Evolutionary conservation across 306 rosid genomes (phyloP).

Genomic region (Castanopsis chinensis): DNA sequence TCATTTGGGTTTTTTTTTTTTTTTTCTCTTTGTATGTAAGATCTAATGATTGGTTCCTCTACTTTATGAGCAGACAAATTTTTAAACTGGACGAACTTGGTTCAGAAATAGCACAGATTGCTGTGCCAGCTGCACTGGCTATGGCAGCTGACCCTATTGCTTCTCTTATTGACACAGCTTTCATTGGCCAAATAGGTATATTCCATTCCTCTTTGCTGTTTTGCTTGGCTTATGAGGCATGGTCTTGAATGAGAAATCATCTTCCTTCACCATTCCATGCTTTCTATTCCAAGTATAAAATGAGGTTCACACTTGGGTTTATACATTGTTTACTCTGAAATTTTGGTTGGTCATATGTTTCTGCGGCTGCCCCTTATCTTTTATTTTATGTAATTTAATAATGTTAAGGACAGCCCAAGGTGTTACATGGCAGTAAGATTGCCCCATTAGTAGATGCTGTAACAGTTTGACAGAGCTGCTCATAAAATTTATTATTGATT

Average conservation of each 20-base stretch:
- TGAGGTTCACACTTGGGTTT: neutral
- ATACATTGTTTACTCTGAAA: neutral
- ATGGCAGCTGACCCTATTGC: slow-evolving; percentile 95
- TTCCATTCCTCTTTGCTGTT: slow-evolving; percentile 1
- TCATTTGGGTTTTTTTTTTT: neutral
- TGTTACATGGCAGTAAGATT: neutral
- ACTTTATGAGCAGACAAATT: slow-evolving; percentile 26
- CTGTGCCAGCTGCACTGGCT: slow-evolving; percentile 90
- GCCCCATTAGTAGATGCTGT: neutral
- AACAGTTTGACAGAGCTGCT: neutral
- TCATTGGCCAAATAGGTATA: slow-evolving; percentile 87
- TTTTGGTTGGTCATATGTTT: neutral
- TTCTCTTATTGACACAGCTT: slow-evolving; percentile 87
- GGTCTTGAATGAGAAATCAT: neutral
- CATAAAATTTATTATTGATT: neutral
- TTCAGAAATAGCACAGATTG: slow-evolving; percentile 70
- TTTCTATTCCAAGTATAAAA: neutral
- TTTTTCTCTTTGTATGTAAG: neutral
- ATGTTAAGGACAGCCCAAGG: neutral
- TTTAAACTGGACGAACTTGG: slow-evolving; percentile 68
- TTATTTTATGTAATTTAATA: neutral
- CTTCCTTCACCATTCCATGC: neutral
- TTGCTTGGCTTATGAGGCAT: neutral
- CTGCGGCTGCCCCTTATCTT: neutral
- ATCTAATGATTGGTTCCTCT: neutral